A percentile compares a stretch with the other conserved stretches of the same genome.
These are phyloP conservation scores for Diplodia seriata DNA, from an alignment of 2,329 filamentous ascomycete genomes.

Conservation along the genomic window DNA sequence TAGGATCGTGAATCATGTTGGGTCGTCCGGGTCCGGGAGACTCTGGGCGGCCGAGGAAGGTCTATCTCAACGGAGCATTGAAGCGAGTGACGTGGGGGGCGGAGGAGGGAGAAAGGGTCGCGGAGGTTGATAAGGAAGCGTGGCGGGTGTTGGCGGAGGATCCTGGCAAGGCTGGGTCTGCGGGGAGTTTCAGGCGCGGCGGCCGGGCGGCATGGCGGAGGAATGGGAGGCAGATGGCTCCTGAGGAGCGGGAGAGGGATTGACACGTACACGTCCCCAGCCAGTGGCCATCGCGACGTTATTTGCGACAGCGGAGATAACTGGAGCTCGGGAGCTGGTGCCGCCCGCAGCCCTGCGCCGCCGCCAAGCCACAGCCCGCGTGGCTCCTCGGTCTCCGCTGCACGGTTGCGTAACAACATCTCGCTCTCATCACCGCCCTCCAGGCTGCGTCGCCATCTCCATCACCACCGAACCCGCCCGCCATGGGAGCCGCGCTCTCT, in stretches of 20 bases:
- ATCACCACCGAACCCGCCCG: conserved; percentile 21
- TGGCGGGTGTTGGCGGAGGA: not conserved
- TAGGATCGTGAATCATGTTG: conserved; percentile 20
- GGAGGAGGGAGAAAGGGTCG: not conserved
- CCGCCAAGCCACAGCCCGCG: conserved; percentile 20
- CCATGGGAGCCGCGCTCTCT: conserved; percentile 91
- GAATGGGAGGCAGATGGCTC: conserved; percentile 2
- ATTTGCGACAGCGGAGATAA: conserved; percentile 29
- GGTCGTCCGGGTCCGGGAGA: conserved; percentile 24
- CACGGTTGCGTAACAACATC: conserved; percentile 28
- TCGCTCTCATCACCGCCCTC: conserved; percentile 1
- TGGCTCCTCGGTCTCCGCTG: conserved; percentile 15
- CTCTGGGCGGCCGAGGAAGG: conserved; percentile 7
- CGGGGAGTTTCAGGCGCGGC: conserved; percentile 5
- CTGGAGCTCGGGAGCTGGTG: conserved; percentile 21
- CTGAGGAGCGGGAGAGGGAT: conserved; percentile 26
- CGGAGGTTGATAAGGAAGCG: conserved; percentile 17
- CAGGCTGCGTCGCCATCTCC: not conserved
- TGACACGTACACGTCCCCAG: conserved; percentile 24
- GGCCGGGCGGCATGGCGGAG: conserved; percentile 5
- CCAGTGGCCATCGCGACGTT: conserved; percentile 26
- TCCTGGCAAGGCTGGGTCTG: not conserved
- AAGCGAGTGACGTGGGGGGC: conserved; percentile 12
- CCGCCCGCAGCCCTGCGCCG: conserved; percentile 24
- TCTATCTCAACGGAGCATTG: conserved; percentile 15